A percentile compares a stretch with the other conserved stretches of the same genome.
Conservation (phyloP, 2,329 filamentous ascomycete genomes). For the Dothistroma septosporum region DNA sequence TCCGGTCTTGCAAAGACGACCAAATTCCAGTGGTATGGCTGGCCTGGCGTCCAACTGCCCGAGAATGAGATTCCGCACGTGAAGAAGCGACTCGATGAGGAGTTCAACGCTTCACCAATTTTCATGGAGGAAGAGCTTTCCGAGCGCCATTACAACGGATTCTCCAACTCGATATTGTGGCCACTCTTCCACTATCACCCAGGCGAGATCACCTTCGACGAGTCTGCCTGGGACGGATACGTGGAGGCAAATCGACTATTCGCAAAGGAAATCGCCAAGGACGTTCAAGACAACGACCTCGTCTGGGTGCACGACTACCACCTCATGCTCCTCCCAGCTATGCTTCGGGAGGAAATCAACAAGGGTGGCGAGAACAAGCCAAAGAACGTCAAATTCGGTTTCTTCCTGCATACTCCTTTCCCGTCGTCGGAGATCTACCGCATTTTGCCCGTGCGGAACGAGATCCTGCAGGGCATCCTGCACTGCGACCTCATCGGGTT, state of each 20-base stretch:
- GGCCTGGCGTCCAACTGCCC: slow-evolving; percentile 89
- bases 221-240: slow-evolving; percentile 90
- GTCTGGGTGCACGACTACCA: slow-evolving; percentile 99
- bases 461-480: slow-evolving; percentile 79
- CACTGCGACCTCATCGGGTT: slow-evolving; percentile 96
- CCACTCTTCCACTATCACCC: slow-evolving; percentile 98
- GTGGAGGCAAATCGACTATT: slow-evolving; percentile 89
- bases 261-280: slow-evolving; percentile 77
- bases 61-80: slow-evolving; percentile 73
- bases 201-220: slow-evolving; percentile 96
- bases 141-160: slow-evolving; percentile 95
- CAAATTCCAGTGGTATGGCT: slow-evolving; percentile 97
- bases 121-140: slow-evolving; percentile 92
- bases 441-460: slow-evolving; percentile 86
- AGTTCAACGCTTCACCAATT: slow-evolving; percentile 85
- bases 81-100: slow-evolving; percentile 72
- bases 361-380: slow-evolving; percentile 57
- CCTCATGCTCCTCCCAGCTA: slow-evolving; percentile 90
- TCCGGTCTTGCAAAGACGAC: slow-evolving; percentile 89
- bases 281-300: slow-evolving; percentile 87
- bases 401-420: slow-evolving; percentile 97
- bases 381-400: slow-evolving; percentile 94
- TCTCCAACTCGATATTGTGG: slow-evolving; percentile 97
- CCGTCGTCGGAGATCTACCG: slow-evolving; percentile 96
- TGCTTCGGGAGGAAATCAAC: slow-evolving; percentile 82